Conservation (phyloP, 139 green algal species). For the Chlorella vulgaris region DNA sequence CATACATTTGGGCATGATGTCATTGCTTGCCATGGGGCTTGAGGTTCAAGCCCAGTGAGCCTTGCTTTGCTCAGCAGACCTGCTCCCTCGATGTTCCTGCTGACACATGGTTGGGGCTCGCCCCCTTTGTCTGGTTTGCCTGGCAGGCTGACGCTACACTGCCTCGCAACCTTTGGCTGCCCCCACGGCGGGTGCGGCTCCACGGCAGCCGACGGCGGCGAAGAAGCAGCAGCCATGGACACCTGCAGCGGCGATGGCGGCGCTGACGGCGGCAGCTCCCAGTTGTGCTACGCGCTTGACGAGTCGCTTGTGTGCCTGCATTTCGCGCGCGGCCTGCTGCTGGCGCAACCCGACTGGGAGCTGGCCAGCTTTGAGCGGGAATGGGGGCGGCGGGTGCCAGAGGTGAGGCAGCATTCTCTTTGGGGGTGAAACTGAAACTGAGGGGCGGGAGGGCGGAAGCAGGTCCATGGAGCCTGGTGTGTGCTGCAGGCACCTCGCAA, state of each 20-base stretch:
- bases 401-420: slow-evolving; percentile 27
- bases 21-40: too few relatives aligned
- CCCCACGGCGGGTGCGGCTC: background rate
- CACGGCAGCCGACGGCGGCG: background rate
- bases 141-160: slow-evolving; percentile 54
- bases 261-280: background rate
- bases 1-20: too few relatives aligned
- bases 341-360: slow-evolving; percentile 29
- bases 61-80: too few relatives aligned
- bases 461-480: too few relatives aligned
- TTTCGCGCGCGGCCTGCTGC: slow-evolving; percentile 30
- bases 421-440: too few relatives aligned
- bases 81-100: too few relatives aligned
- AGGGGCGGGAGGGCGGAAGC: background rate
- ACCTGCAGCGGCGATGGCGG: background rate
- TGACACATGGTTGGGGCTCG: too few relatives aligned
- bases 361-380: slow-evolving; percentile 26
- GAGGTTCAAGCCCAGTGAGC: too few relatives aligned
- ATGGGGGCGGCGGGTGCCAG: slow-evolving; percentile 27
- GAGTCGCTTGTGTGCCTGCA: slow-evolving; percentile 37
- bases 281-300: slow-evolving; percentile 14
- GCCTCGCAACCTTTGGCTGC: slow-evolving; percentile 51
- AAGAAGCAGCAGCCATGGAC: background rate
- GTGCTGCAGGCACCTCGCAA: too few relatives aligned
- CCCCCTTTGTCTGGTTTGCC: background rate